Base-by-base conservation (phyloP, 2,329 filamentous ascomycete genomes). In the Leptographium lundbergii region DNA sequence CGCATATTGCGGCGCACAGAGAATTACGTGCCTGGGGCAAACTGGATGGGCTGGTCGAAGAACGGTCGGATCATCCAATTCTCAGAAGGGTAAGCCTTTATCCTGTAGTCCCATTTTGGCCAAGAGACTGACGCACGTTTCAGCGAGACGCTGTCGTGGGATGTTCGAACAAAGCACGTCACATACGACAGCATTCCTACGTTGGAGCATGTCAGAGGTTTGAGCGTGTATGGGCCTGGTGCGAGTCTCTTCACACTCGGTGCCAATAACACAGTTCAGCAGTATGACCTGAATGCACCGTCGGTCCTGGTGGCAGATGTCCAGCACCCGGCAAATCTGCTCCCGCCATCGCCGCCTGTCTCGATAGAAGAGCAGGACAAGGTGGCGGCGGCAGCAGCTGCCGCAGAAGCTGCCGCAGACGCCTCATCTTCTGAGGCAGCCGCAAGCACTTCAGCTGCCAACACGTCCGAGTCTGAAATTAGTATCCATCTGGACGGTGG, bases 21-120 rank as follows among this genome's bases (percentile, higher is more conserved):
- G 62, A 85, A 85, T 64, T 85, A 81, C 64, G 75, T 83, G 39
- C 74, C 83, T 3, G 90, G 90, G 1, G 87, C 89, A 45, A 96
- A 95, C 69, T 99, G 94, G 94, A 91, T 96, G 78, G 88, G 85
- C 24, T 99, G 94, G 94, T 97, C 94, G 0, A 97, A 96, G 74
- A 97, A 96, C 74, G 94, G 94, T 47, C 87, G 91, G 65, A 91
- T 99, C 64, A 85, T 99, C 63, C 94, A 99, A 72, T 91, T 85
- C 72, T 88, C 89, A 6, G 90, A 96, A 72, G 85, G 86, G 91
- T 96, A 78, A 75, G 89, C 82, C 36, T 39, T 3, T 39, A 39
- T 39, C 6, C 36, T 17, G 36, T 2, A 17, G 36, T 34, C 32
- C 17, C 47, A 24, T 14, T 50, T 50, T 7, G n/a, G 11, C 47